Percentiles rank a stretch among this genome's conserved stretches.
These are phyloP conservation scores for Mycena filopes DNA, from an alignment of 768 basidiomycete genomes.

Conservation along the genomic window DNA sequence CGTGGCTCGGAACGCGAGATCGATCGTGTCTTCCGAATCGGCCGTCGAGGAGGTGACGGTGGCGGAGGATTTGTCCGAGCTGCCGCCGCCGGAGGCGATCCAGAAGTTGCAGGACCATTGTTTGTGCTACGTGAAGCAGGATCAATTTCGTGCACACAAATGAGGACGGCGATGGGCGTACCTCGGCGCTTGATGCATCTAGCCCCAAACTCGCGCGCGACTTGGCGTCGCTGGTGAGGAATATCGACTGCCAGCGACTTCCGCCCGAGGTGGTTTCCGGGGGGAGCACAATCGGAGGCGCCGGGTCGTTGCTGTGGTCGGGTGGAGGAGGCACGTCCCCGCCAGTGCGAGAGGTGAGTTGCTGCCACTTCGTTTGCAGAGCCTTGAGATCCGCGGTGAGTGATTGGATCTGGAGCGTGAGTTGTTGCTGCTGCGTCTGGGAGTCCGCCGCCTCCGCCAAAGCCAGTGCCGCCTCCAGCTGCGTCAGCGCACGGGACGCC, in stretches of 20 bases:
- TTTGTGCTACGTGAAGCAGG: neutral
- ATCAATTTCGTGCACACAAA: neutral
- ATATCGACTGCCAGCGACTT: conserved; percentile 39
- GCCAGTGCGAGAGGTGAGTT: conserved; percentile 18
- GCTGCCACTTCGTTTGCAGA: conserved; percentile 31
- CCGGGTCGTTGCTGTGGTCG: neutral
- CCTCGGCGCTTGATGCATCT: neutral
- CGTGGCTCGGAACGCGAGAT: conserved; percentile 33
- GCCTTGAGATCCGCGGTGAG: conserved; percentile 31
- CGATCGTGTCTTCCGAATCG: neutral
- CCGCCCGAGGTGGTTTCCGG: conserved; percentile 34
- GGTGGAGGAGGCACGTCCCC: neutral
- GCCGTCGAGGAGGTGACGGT: neutral
- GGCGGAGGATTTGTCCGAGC: neutral
- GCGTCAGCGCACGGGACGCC: conserved; percentile 34
- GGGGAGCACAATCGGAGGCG: conserved; percentile 16
- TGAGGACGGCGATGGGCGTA: neutral
- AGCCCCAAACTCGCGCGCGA: neutral
- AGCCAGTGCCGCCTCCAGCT: conserved; percentile 26
- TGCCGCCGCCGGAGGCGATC: conserved; percentile 17
- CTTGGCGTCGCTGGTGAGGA: conserved; percentile 10
- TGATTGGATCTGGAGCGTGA: conserved; percentile 25
- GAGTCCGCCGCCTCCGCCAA: conserved; percentile 37
- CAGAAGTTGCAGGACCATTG: conserved; percentile 23
- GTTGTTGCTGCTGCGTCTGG: conserved; percentile 29